Conservation (phyloP, 2,329 filamentous ascomycete genomes). For the Grosmannia huntii region DNA sequence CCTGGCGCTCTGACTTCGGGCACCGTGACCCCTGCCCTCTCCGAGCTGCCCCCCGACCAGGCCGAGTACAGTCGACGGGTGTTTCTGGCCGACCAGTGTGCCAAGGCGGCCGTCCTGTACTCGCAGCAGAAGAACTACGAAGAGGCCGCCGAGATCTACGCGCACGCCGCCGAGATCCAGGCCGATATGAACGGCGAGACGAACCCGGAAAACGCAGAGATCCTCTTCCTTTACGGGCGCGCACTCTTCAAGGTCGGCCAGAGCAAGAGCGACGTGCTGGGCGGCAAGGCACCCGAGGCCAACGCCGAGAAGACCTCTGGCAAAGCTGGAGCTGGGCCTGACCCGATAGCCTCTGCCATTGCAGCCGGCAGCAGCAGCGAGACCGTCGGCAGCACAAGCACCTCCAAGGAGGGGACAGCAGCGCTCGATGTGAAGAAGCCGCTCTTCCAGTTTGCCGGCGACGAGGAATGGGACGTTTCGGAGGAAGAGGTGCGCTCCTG, state of each 20-base stretch:
- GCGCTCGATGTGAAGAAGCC: constrained; percentile 48
- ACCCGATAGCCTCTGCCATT: constrained; percentile 11
- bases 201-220: constrained; percentile 77
- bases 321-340: constrained; percentile 26
- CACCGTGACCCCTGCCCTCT: constrained; percentile 18
- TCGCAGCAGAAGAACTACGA: constrained; percentile 71
- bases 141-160: constrained; percentile 76
- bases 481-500: constrained; percentile 47
- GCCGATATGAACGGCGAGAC: constrained; percentile 87
- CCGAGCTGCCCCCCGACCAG: constrained; percentile 21
- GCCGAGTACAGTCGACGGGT: constrained; percentile 32
- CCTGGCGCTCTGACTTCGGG: constrained; percentile 17
- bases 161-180: constrained; percentile 79
- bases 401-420: constrained; percentile 17
- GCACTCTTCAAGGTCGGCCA: constrained; percentile 90
- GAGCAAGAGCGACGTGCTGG: constrained; percentile 86
- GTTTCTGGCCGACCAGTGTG: constrained; percentile 63
- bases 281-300: constrained; percentile 58
- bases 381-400: constrained; percentile 16
- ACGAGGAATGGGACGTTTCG: constrained; percentile 82
- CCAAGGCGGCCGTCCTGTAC: constrained; percentile 74
- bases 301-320: constrained; percentile 34
- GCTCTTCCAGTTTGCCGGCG: constrained; percentile 83
- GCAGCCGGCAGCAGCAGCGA: constrained; percentile 24
- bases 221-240: constrained; percentile 89